Evolutionary conservation across 768 basidiomycete genomes (phyloP).

Genomic region (Pilatotrama ljubarskyi): DNA sequence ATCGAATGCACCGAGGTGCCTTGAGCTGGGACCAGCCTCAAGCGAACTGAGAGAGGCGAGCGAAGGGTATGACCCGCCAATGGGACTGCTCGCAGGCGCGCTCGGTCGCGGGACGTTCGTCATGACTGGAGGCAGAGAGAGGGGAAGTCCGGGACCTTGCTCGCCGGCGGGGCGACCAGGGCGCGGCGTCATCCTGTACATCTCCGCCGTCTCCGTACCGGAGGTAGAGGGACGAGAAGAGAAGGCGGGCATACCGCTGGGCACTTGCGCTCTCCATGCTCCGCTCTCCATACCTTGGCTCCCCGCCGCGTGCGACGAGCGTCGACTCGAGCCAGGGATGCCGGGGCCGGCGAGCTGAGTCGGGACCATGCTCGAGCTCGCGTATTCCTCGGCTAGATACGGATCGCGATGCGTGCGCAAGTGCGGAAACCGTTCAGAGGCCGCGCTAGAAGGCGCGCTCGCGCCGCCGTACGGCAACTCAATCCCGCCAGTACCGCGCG

Average conservation of each 20-base stretch:
- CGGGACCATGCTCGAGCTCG: conserved; percentile 18
- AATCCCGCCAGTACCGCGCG: conserved; percentile 9
- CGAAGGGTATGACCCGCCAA: conserved; percentile 7
- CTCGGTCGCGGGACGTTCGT: conserved; percentile 13
- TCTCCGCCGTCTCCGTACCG: conserved; percentile 12
- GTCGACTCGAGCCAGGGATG: conserved; percentile 26
- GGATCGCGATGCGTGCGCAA: conserved; percentile 20
- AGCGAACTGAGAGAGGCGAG: conserved; percentile 16
- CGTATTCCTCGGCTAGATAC: conserved; percentile 18
- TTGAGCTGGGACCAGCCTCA: conserved; percentile 7
- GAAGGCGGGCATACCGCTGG: not conserved
- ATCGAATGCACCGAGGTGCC: conserved; percentile 2
- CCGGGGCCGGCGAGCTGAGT: conserved; percentile 32
- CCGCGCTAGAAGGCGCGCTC: conserved; percentile 23
- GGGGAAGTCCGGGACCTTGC: conserved; percentile 14
- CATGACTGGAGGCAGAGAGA: conserved; percentile 14
- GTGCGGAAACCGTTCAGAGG: conserved; percentile 17
- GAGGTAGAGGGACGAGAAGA: conserved; percentile 18
- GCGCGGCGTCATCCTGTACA: conserved; percentile 12
- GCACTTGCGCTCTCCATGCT: not conserved
- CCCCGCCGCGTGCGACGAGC: conserved; percentile 3
- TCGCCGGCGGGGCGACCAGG: conserved; percentile 12
- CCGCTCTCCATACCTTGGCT: conserved; percentile 6
- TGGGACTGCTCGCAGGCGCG: conserved; percentile 5
- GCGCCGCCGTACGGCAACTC: conserved; percentile 16